Evolutionary conservation across 2,329 filamentous ascomycete genomes (phyloP).

Genomic region (Sclerotinia borealis): DNA sequence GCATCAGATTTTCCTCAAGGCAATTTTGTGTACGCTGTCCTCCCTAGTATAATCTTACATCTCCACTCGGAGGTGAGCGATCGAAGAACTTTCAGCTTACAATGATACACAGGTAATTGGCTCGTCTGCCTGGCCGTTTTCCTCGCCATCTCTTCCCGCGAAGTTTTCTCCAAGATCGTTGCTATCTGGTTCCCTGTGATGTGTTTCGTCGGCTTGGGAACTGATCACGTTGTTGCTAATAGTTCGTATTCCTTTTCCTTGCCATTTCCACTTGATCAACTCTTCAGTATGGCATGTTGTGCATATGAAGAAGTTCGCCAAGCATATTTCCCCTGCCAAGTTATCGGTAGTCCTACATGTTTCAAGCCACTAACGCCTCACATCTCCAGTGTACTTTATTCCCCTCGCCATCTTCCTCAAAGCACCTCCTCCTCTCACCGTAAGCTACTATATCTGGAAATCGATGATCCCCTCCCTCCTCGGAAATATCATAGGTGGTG

Average conservation of each 20-base stretch:
- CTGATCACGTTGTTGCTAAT: constrained; percentile 53
- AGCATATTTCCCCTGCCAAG: constrained; percentile 8
- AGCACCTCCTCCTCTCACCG: constrained; percentile 37
- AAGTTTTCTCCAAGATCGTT: constrained; percentile 47
- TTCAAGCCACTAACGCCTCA: neutral
- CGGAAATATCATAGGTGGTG: constrained; percentile 49
- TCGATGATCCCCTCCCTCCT: constrained; percentile 46
- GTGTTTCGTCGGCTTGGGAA: constrained; percentile 46
- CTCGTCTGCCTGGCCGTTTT: constrained; percentile 50
- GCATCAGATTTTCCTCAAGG: constrained; percentile 48
- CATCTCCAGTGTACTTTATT: constrained; percentile 39
- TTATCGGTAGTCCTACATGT: neutral
- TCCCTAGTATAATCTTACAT: neutral
- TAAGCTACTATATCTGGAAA: constrained; percentile 52
- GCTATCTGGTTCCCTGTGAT: constrained; percentile 53
- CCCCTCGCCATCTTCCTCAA: constrained; percentile 46
- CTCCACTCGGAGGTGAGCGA: neutral
- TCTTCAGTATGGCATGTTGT: neutral
- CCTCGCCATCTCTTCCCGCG: constrained; percentile 42
- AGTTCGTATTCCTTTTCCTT: constrained; percentile 23
- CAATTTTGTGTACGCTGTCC: constrained; percentile 40
- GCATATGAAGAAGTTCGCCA: neutral
- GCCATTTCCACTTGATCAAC: neutral
- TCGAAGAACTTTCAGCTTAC: neutral
- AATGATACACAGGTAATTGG: constrained; percentile 40